phyloP scores from a whole-genome alignment of 2,329 filamentous ascomycete genomes.

The Alternaria postmessia region DNA sequence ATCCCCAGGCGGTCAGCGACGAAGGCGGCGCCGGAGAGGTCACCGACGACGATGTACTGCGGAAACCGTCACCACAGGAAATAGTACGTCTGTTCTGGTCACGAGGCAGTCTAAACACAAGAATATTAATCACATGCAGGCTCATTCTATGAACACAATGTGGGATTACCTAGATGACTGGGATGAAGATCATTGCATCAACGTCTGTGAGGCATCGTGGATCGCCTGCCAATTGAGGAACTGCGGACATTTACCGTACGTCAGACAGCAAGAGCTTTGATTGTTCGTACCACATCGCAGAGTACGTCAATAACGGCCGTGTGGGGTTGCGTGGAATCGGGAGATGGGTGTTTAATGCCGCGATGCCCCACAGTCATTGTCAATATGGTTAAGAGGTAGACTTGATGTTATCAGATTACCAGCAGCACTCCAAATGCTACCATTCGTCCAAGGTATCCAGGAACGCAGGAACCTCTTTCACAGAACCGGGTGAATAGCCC shows the following conservation, averaged over 20 bases:
- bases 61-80: constrained; percentile 1
- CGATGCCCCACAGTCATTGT: constrained; percentile 19
- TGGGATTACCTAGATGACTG: constrained; percentile 26
- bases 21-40: not conserved
- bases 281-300: not conserved
- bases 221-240: constrained; percentile 21
- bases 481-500: not conserved
- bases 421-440: not conserved
- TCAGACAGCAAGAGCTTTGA: constrained; percentile 22
- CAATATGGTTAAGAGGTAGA: constrained; percentile 10
- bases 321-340: constrained; percentile 10
- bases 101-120: not conserved
- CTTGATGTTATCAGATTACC: constrained; percentile 3
- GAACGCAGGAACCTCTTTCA: not conserved
- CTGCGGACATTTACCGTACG: constrained; percentile 18
- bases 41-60: not conserved
- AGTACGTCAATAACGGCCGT: not conserved
- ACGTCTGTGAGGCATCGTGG: constrained; percentile 27
- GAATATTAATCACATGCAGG: constrained; percentile 10
- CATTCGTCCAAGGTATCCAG: constrained; percentile 6
- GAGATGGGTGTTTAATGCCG: constrained; percentile 13
- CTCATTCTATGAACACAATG: constrained; percentile 25
- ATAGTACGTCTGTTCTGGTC: not conserved
- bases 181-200: constrained; percentile 24
- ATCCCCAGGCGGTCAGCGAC: not conserved